Base-by-base conservation (phyloP, 2,329 filamentous ascomycete species). In the Trichoderma breve region DNA sequence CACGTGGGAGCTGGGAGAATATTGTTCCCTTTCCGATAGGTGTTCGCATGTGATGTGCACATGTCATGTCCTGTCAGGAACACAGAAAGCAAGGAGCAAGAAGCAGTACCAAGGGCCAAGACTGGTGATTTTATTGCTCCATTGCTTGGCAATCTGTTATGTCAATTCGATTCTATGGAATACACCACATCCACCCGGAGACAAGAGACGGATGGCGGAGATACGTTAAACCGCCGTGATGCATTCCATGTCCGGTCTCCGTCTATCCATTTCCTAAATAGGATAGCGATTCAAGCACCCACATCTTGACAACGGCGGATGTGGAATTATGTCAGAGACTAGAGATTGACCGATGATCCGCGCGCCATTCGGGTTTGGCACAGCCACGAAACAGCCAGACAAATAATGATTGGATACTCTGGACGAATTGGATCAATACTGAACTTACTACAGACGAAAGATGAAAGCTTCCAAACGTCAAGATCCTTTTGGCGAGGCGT, bases 241-340 rank as follows among this genome's bases (percentile, higher is more conserved):
- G 4, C 6, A 28, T 0, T 32, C 55, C 12, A n/a, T 21, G 11
- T 6, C 18, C 18, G 28, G 11, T 34, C 28, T 39, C 32, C 36
- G 30, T 21, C 24, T 12, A 58, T 15, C 8, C 34, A 53, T 70
- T 70, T 39, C 67, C 57, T 15, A 62, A 34, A 18, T 3, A 15
- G 67, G 55, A 62, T 26, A 69, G 55, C 39, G 15, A 69, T 69
- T 69, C 66, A 58, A 61, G 58, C 34, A 34, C 18, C 53, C 55
- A 60, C 53, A 32, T 34, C 12, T 32, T n/a, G 36, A 39, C 47
- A 21, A 12, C 43, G 53, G 15, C 55, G 18, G 39, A 43, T 60
- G 57, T 21, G 18, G 30, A 21, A 21, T 60, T 60, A 69, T 69
- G 65, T 69, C 24, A 64, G 62, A 64, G 62, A 43, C 62, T 14